Base-by-base conservation (phyloP, 140 eudicot species). In the Anethum foeniculum region DNA sequence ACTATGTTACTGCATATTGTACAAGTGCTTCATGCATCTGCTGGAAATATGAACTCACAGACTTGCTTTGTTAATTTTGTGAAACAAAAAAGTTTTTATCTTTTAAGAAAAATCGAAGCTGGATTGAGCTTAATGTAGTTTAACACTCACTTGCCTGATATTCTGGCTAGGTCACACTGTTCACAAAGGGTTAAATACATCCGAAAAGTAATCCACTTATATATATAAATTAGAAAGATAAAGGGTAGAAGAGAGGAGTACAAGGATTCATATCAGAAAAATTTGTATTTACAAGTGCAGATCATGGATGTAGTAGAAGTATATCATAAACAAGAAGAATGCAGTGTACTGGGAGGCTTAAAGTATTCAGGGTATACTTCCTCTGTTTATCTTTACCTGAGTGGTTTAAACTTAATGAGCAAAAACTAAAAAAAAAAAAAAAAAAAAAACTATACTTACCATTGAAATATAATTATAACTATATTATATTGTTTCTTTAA, bases 341-440 rank as follows among this genome's bases (percentile, higher is more conserved):
- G 27, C 65, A 76, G 32, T 75, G 79, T 28, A 75, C 79, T 75
- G 27, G 79, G 54, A 54, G 39, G 78, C 12, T 23, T 25, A 19
- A 36, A 47, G 30, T 32, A 10, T 41, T 41, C 9, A 41, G 46
- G 46, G 46, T 5, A 41, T 41, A 41, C 9, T 41, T 41, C 46
- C 46, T 5, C 9, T 12, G 10, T 46, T 11, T 46, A 15, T 46
- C 51, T 3, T 46, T 46, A 6, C 1, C 11, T 46, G 51, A 46
- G 51, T 12, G 79, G 79, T 75, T 3, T 46, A 75, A 15, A 49
- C 19, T 13, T 49, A 13, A 15, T 52, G 62, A 15, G 16, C 58
- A 18, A 0, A 51, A 5, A 51, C 58, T 7, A 19, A 39, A 54
- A 25, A 54, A 18, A 0, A 51, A 5, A 51, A 23, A 1, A 19